These are phyloP conservation scores for Petunia axillaris DNA, from an alignment of 257 asterid genomes.

Conservation along the genomic window DNA sequence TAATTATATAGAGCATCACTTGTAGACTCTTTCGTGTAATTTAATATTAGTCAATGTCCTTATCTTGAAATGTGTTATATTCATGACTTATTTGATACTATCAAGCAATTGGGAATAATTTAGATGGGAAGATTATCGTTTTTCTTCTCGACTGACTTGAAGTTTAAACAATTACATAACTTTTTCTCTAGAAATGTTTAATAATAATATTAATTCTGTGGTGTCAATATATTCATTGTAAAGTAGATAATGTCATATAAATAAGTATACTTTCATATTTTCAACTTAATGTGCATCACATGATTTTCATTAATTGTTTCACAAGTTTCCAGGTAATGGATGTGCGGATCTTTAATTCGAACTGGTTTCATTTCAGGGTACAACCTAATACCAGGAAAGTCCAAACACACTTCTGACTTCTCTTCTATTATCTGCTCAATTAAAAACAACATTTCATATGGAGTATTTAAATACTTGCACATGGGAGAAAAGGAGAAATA, in stretches of 20 bases:
- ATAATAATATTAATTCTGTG: neutral
- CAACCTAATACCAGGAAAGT: too few relatives aligned
- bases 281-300: too few relatives aligned
- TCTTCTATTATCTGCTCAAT: too few relatives aligned
- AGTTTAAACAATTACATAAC: neutral
- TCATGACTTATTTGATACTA: neutral
- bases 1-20: neutral
- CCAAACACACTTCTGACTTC: too few relatives aligned
- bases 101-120: neutral
- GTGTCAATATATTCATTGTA: neutral
- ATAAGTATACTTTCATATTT: neutral
- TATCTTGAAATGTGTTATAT: neutral
- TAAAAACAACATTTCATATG: too few relatives aligned
- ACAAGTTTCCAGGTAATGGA: too few relatives aligned
- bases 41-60: neutral
- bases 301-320: too few relatives aligned
- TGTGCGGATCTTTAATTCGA: too few relatives aligned
- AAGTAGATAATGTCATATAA: neutral
- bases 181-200: neutral
- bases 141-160: neutral
- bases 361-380: too few relatives aligned
- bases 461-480: too few relatives aligned
- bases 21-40: neutral
- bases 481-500: too few relatives aligned
- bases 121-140: neutral